Percentiles rank a stretch among this genome's conserved stretches.
These are phyloP conservation scores for Pilasporangium apinafurcum DNA, from an alignment of 352 stramenopile genomes.

Conservation along the genomic window DNA sequence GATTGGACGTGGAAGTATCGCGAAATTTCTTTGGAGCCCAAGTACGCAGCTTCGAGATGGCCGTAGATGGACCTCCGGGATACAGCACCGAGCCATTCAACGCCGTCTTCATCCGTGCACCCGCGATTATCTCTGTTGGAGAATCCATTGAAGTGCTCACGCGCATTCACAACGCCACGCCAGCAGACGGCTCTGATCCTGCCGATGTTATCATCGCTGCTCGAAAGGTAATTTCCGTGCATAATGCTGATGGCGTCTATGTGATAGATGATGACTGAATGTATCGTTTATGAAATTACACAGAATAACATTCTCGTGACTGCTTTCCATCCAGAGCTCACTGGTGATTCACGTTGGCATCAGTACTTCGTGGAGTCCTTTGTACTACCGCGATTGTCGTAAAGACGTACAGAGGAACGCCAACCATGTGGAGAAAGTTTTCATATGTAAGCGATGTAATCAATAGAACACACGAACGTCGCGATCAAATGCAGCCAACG, in stretches of 20 bases:
- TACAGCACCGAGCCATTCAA: constrained; percentile 78
- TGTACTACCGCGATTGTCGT: constrained; percentile 40
- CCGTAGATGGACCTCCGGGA: constrained; percentile 44
- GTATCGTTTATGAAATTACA: no score
- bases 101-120: constrained; percentile 96
- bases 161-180: constrained; percentile 69
- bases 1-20: constrained; percentile 94
- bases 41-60: constrained; percentile 77
- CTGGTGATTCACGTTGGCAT: constrained; percentile 92
- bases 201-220: constrained; percentile 79
- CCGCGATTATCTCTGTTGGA: constrained; percentile 90
- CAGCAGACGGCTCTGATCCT: constrained; percentile 69
- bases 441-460: not conserved
- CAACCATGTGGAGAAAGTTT: constrained; percentile 6
- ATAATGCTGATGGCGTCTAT: not conserved
- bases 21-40: constrained; percentile 97
- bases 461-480: constrained; percentile 1
- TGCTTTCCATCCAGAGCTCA: constrained; percentile 96
- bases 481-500: constrained; percentile 5
- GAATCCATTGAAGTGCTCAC: constrained; percentile 89
- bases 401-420: not conserved
- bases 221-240: constrained; percentile 32
- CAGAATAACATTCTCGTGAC: constrained; percentile 92
- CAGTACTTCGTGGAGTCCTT: constrained; percentile 90
- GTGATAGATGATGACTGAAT: no score